Percentiles rank a stretch among this genome's conserved stretches.
These are phyloP conservation scores for Leishmania gerbilli DNA, from an alignment of 208 protist genomes.

Conservation along the genomic window DNA sequence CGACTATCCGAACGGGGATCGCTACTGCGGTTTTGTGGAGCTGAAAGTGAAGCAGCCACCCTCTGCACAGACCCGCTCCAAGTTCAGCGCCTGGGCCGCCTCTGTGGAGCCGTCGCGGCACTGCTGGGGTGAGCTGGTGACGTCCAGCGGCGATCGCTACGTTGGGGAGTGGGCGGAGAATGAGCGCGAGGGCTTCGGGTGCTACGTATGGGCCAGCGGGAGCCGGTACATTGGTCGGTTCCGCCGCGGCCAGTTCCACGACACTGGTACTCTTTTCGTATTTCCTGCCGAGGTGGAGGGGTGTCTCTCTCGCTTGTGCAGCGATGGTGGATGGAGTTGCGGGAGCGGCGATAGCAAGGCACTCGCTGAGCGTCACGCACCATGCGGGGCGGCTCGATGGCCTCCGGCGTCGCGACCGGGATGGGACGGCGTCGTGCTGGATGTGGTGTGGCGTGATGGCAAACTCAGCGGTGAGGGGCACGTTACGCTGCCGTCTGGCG, in stretches of 20 bases:
- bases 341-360: neutral
- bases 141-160: conserved; percentile 60
- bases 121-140: conserved; percentile 73
- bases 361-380: neutral
- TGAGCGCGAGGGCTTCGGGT: conserved; percentile 74
- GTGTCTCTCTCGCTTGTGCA: conserved; percentile 29
- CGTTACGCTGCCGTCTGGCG: conserved; percentile 60
- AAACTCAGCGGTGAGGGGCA: conserved; percentile 65
- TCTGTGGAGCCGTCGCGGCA: conserved; percentile 35
- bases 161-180: conserved; percentile 82
- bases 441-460: conserved; percentile 69
- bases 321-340: conserved; percentile 19
- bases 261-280: conserved; percentile 68
- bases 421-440: conserved; percentile 53
- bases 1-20: conserved; percentile 60
- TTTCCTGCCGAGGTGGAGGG: conserved; percentile 25
- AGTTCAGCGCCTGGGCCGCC: conserved; percentile 70
- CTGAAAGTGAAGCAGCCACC: conserved; percentile 10
- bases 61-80: conserved; percentile 21
- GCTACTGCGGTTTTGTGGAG: conserved; percentile 63
- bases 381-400: conserved; percentile 10
- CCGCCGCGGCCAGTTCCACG: conserved; percentile 55
- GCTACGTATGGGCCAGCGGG: conserved; percentile 51
- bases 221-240: conserved; percentile 80
- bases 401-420: conserved; percentile 21